Conservation (phyloP, 805 yeast species). For the Suhomyces prunicola region DNA sequence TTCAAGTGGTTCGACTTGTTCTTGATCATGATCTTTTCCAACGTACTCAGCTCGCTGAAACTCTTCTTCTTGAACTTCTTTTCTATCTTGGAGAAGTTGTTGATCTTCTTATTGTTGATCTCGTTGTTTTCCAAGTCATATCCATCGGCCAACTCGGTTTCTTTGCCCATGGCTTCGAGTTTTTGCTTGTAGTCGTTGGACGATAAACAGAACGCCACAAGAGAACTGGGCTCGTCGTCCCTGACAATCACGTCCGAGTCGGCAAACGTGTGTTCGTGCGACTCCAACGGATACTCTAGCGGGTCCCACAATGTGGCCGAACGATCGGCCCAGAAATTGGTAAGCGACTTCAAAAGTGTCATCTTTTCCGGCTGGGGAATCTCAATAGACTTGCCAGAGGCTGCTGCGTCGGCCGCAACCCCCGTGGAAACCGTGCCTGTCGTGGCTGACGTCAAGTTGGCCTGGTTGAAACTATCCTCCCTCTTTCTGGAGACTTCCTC, state of each 20-base stretch:
- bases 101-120: constrained; percentile 30
- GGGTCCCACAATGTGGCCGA: constrained; percentile 96
- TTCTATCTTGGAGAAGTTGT: constrained; percentile 39
- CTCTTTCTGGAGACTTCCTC: not conserved
- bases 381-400: constrained; percentile 15
- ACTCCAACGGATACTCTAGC: constrained; percentile 71
- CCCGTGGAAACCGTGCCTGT: not conserved
- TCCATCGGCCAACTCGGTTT: constrained; percentile 16
- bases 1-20: constrained; percentile 86
- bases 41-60: constrained; percentile 23
- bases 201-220: constrained; percentile 88
- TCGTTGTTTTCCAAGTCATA: constrained; percentile 25
- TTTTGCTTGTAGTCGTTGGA: constrained; percentile 77
- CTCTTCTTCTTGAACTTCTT: constrained; percentile 36
- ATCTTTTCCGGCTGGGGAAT: constrained; percentile 58
- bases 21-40: constrained; percentile 73
- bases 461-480: not conserved
- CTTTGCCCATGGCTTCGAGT: constrained; percentile 38
- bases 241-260: constrained; percentile 92
- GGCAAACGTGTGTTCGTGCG: constrained; percentile 86
- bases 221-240: constrained; percentile 94
- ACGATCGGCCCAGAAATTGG: constrained; percentile 96
- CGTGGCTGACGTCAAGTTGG: not conserved
- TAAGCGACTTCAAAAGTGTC: constrained; percentile 75
- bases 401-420: not conserved